Base-by-base conservation (phyloP, 2,329 filamentous ascomycete genomes). In the Colletotrichum coccodes region DNA sequence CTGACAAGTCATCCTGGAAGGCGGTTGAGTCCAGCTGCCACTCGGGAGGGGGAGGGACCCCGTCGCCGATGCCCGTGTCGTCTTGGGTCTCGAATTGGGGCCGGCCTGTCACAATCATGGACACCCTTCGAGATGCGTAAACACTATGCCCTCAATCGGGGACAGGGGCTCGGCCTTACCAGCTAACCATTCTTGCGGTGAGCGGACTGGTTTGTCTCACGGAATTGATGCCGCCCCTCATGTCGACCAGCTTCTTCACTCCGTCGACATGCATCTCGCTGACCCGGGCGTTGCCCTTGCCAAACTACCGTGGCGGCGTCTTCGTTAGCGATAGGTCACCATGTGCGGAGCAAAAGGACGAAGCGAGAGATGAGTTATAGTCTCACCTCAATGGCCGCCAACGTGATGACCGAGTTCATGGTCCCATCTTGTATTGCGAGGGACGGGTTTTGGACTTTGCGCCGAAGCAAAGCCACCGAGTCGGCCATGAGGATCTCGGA, bases 401-500 rank as follows among this genome's bases (percentile, higher is more conserved):
- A 72, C 0, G 87, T 89, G 47, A 89, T 83, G 8, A 89, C 85
- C 0, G 86, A 84, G 68, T 89, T 84, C 75, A 89, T 80, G 0
- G 87, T 90, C 23, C 81, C 85, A 60, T 89, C 86, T 64, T 87
- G 83, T 3, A 86, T 75, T 0, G 87, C 86, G 3, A 86, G 70
- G 0, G 79, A 78, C 0, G 77, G 70, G 70, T 87, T 78, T 32
- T 82, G 76, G 32, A 89, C 79, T 63, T 86, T 89, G 0, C 79
- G 81, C 42, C 87, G 76, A 2, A 89, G 76, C 18, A 89, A 70
- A 3, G 84, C 78, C 5, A 89, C 84, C 0, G 86, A 89, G 72
- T 89, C 87, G 1, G 78, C 79, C 87, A 89, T 89, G 36, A 89
- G 81, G 2, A 87, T 73, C 34, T 88, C 86, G 0, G 87, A 90